Base-by-base conservation (phyloP, 768 basidiomycete genomes). In the Lyophyllum decastes region DNA sequence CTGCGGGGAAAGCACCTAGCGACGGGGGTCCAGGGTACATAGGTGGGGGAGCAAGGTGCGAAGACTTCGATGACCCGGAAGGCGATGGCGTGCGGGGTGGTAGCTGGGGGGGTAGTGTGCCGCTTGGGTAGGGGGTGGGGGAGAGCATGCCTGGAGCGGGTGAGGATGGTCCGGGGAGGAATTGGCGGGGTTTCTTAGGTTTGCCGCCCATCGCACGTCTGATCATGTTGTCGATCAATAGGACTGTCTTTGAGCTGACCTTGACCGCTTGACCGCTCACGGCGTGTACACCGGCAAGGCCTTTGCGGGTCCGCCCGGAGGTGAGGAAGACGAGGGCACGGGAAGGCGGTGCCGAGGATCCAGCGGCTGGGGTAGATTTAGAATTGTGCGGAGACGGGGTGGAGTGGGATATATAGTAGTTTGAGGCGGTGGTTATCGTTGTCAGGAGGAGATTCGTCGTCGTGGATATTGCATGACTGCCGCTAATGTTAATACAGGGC, bases 261-360 rank as follows among this genome's bases (percentile, higher is more conserved):
- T 83, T 81, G 33, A 87, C 87, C 0, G 88, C 89, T 63, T 85
- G 77, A 0, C 85, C 86, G 57, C 79, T 87, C 54, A 87, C 74
- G 10, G 83, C 78, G 63, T 92, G 89, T 2, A 89, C 83, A 2
- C 75, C 77, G 4, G 81, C 70, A 0, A 93, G 78, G 2, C 82
- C 81, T 47, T 80, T 78, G 30, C 82, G 82, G 0, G 88, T 84
- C 17, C 70, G 75, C 43, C 84, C 82, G 2, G 86, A 87, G 2
- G 83, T 82, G 8, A 85, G 72, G 65, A 90, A 85, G 51, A 82
- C 79, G 19, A 88, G 75, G 6, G 80, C 77, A 38, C 78, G 75
- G 45, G 78, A 73, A 40, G 79, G 72, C 21, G 73, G 72, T 16
- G 44, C 47, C 2, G 47, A 48, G 27, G 61, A 45, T 1, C 46